Conservation (phyloP, 208 protist species). For the Blastocrithidia nonstop region DNA sequence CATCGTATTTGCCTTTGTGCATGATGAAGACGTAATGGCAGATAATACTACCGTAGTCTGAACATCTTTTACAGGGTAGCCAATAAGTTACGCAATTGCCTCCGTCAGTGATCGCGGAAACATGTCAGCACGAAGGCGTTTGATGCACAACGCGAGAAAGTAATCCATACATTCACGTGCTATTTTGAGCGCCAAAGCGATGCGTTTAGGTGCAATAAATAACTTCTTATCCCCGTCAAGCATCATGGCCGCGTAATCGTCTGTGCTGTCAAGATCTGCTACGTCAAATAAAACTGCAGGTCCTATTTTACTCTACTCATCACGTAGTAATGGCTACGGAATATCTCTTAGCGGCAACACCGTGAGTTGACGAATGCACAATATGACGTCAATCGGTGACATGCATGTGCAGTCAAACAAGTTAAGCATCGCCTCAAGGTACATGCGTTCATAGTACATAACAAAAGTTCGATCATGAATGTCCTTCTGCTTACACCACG, state of each 20-base stretch:
- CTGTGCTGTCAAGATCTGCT: constrained; percentile 16
- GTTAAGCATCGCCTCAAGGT: constrained; percentile 53
- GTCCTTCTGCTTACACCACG: constrained; percentile 21
- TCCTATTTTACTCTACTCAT: constrained; percentile 40
- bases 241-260: constrained; percentile 38
- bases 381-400: constrained; percentile 42
- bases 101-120: constrained; percentile 49
- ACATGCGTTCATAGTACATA: constrained; percentile 69
- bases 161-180: constrained; percentile 74
- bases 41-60: no score
- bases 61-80: constrained; percentile 27
- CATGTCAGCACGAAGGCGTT: constrained; percentile 40
- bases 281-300: constrained; percentile 22
- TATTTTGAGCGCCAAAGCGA: constrained; percentile 32
- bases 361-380: constrained; percentile 63
- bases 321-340: constrained; percentile 25
- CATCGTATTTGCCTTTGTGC: no score
- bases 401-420: constrained; percentile 59
- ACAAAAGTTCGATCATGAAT: constrained; percentile 34
- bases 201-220: constrained; percentile 30
- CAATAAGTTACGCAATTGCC: constrained; percentile 34
- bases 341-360: constrained; percentile 32
- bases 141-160: constrained; percentile 69
- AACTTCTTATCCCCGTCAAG: constrained; percentile 78
- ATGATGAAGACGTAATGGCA: no score